Evolutionary conservation across 176 grass and related monocot genomes (phyloP), one percentile per base, ranked within the genome.

Genomic region (Cenchrus fungigraminus): DNA sequence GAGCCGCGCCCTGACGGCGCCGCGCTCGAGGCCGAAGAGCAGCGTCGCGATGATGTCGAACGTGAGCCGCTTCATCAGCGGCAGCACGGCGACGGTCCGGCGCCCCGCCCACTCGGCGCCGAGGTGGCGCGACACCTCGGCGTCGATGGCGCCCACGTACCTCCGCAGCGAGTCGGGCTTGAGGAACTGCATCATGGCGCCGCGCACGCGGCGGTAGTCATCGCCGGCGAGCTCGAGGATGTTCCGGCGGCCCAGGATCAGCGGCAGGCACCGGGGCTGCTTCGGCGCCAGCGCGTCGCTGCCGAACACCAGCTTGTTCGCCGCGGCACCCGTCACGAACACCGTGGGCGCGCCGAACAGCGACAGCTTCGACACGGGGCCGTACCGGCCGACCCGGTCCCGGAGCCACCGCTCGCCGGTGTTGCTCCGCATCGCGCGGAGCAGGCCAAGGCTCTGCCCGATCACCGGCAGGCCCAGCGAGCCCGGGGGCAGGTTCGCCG

Each of bases 361-460:
- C 17, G 88, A 93, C 34, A 93, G 82, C 82, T 90, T 93, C 13
- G 74, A 93, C 14, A 93, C 86, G 9, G 82, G 82, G 11, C 91
- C 91, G 49, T 90, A 86, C 68, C 77, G 78, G 37, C 1, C 13
- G 53, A 86, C 29, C 16, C 79, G n/a, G n/a, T 46, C 25, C 0
- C 13, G 64, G 1, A 89, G 19, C 91, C 91, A 92, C 45, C 54
- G 75, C 70, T 89, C 87, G 28, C 70, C 91, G 40, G 68, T 53
- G 64, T 89, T 86, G 62, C 34, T 37, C 2, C 76, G 70, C 91
- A 92, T 89, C 19, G 87, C 91, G 55, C 76, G 84, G 68, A 92
- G 91, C 2, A 92, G 75, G 49, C 63, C 76, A 2, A 92, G 55
- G 87, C 87, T 92, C 14, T 92, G 84, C 2, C 91, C 91, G 68